A percentile compares a stretch with the other conserved stretches of the same genome.
Evolutionary conservation across 2,329 filamentous ascomycete genomes (phyloP).

Genomic region (Trichoderma semiorbis): DNA sequence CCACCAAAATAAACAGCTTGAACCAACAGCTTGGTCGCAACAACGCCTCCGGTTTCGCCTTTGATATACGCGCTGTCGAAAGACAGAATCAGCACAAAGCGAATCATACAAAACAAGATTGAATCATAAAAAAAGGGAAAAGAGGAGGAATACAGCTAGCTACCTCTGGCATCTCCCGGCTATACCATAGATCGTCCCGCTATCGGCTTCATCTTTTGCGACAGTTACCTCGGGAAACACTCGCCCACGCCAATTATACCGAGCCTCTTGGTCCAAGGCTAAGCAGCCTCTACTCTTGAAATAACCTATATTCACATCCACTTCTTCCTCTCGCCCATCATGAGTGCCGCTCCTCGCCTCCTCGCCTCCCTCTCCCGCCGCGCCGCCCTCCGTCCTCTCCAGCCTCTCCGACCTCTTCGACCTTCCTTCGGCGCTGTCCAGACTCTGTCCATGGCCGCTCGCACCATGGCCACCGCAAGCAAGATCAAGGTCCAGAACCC

Average conservation of each 20-base stretch:
- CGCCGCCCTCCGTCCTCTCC: slow-evolving; percentile 27
- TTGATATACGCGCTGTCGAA: background rate
- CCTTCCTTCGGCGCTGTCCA: slow-evolving; percentile 41
- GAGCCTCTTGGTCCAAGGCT: background rate
- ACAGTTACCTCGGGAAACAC: background rate
- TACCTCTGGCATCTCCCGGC: background rate
- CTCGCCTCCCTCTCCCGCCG: slow-evolving; percentile 30
- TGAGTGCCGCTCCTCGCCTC: slow-evolving; percentile 30
- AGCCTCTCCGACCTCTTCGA: slow-evolving; percentile 30
- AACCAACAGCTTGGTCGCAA: background rate
- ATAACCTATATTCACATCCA: background rate
- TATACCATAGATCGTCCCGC: background rate
- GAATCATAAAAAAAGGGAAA: background rate
- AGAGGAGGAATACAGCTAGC: background rate
- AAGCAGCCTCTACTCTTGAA: background rate
- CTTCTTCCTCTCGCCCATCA: background rate
- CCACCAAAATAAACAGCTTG: background rate
- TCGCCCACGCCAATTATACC: background rate
- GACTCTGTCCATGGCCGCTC: slow-evolving; percentile 59
- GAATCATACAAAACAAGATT: background rate
- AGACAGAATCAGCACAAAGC: background rate
- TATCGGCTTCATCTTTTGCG: background rate
- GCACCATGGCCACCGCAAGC: slow-evolving; percentile 55
- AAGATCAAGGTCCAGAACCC: slow-evolving; percentile 99
- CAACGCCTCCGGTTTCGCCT: background rate